phyloP scores from a whole-genome alignment of 352 stramenopile species.

The Plasmopara muralis region DNA sequence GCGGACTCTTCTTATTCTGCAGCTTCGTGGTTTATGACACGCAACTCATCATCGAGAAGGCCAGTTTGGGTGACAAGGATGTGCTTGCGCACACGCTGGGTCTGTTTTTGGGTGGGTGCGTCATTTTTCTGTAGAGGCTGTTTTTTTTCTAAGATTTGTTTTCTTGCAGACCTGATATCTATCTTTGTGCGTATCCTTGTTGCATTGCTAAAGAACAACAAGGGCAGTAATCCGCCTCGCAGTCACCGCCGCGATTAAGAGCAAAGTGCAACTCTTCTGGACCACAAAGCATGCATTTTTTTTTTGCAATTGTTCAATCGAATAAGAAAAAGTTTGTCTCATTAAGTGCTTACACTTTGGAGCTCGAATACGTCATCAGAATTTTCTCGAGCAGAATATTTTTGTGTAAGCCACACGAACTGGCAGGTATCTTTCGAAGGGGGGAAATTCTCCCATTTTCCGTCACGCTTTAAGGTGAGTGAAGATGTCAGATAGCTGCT shows the following conservation, averaged over 20 bases:
- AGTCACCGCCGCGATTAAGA: slow-evolving; percentile 26
- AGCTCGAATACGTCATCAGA: slow-evolving; percentile 15
- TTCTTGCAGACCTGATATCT: slow-evolving; percentile 62
- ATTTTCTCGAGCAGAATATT: slow-evolving; percentile 14
- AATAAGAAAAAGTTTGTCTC: no score
- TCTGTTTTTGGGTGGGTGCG: slow-evolving; percentile 73
- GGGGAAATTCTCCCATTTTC: slow-evolving; percentile 21
- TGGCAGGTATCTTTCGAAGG: slow-evolving; percentile 1
- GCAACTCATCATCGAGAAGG: slow-evolving; percentile 89
- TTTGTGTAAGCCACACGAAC: slow-evolving; percentile 2
- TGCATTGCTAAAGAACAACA: slow-evolving; percentile 67
- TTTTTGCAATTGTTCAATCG: background rate
- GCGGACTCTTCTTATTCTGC: slow-evolving; percentile 82
- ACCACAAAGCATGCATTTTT: slow-evolving; percentile 11
- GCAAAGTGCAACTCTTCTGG: background rate
- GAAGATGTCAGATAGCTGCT: no score
- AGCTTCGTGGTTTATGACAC: slow-evolving; percentile 88
- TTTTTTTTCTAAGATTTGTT: slow-evolving; percentile 2
- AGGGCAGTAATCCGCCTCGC: slow-evolving; percentile 36
- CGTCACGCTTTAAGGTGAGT: slow-evolving; percentile 11
- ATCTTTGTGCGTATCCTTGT: slow-evolving; percentile 86
- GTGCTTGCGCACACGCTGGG: slow-evolving; percentile 74
- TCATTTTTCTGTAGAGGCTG: background rate
- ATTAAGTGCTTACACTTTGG: background rate
- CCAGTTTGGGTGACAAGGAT: slow-evolving; percentile 73